A percentile compares a stretch with the other conserved stretches of the same genome.
These are phyloP conservation scores for Leptographium wingfieldii DNA, from an alignment of 2,329 filamentous ascomycete species.

Conservation along the genomic window DNA sequence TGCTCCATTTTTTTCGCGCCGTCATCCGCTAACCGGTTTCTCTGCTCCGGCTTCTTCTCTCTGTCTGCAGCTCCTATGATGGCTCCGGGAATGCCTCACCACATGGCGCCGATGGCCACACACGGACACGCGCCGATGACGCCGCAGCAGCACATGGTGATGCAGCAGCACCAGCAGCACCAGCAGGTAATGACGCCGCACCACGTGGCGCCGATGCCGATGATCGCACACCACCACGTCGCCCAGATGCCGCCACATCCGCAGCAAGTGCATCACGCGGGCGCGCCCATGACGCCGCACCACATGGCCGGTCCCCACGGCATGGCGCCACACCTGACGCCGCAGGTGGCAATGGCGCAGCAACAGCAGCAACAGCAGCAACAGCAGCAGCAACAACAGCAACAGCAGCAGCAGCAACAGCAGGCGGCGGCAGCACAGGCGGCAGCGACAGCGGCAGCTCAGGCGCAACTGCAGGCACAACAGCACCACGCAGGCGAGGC, in stretches of 20 bases:
- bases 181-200: slow-evolving; percentile 1
- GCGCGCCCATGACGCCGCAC: not conserved
- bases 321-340: slow-evolving; percentile 1
- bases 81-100: slow-evolving; percentile 9
- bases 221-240: not conserved
- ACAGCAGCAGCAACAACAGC: slow-evolving; percentile 24
- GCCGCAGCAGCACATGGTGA: slow-evolving; percentile 4
- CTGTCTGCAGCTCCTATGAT: slow-evolving; percentile 7
- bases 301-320: slow-evolving; percentile 4
- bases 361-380: not conserved
- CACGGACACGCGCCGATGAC: slow-evolving; percentile 5
- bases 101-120: slow-evolving; percentile 5
- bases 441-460: slow-evolving; percentile 39
- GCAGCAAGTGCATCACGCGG: not conserved
- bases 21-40: not conserved
- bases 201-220: slow-evolving; percentile 4
- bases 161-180: slow-evolving; percentile 2
- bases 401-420: slow-evolving; percentile 19
- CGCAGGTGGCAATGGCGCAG: not conserved
- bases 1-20: not conserved
- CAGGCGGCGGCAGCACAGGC: slow-evolving; percentile 31
- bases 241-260: not conserved
- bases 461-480: slow-evolving; percentile 36
- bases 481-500: slow-evolving; percentile 47
- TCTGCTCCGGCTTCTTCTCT: not conserved